Base-by-base conservation (phyloP, 2,329 filamentous ascomycete species). In the Allantophomopsis cytisporea region DNA sequence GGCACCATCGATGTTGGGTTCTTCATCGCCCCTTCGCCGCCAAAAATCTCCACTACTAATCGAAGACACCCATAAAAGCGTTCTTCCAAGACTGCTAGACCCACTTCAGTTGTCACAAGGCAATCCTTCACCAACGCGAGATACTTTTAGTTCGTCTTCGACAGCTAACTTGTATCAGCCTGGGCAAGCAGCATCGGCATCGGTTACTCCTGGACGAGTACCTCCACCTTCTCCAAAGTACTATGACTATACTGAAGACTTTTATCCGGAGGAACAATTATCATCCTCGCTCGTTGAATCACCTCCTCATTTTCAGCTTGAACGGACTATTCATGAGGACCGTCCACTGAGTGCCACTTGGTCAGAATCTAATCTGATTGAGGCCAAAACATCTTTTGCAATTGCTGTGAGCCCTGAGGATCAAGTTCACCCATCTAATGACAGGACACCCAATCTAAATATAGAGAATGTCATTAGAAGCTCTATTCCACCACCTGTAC, bases 231-330 rank as follows among this genome's bases (percentile, higher is more conserved):
- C 52, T 28, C 55, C 54, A 20, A 38, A 54, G 17, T 57, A 55
- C 37, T 57, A 58, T 41, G 55, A 57, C 37, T 58, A 58, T 40
- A 55, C 54, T 1, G 55, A 58, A 38, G 50, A 56, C 21, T 57
- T 56, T 35, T 51, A 54, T n/a, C 42, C 47, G 10, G 52, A 51
- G 23, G 42, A 44, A 6, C 45, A 46, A 14, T 41, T 33, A 20
- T 15, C 43, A n/a, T 6, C 23, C 14, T 31, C 15, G 15, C 13
- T 14, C 12, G 8, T 16, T 8, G 23, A 36, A 6, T 15, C 14
- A 8, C 18, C 17, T 18, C 16, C 36, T 41, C 33, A 16, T 32
- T n/a, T 28, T 32, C 39, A 23, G 1, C 31, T 36, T 40, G 39
- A 36, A 17, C n/a, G 35, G n/a, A 32, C 18, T 14, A 36, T 31